Conservation (phyloP, 768 basidiomycete species). For the Leccinum truebloodii region DNA sequence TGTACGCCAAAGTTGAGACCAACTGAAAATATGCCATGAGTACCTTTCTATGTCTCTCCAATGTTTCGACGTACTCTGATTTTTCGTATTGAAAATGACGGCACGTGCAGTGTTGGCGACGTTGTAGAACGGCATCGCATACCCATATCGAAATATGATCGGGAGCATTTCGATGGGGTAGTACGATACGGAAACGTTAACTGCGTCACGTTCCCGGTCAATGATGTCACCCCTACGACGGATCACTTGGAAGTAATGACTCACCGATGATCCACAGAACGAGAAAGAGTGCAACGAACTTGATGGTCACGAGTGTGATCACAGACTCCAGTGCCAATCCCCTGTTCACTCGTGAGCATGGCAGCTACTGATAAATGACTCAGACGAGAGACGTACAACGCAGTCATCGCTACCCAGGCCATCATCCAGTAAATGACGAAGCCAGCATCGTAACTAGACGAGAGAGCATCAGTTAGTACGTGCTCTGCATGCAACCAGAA, state of each 20-base stretch:
- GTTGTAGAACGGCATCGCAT: conserved; percentile 73
- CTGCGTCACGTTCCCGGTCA: conserved; percentile 28
- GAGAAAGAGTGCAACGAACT: conserved; percentile 61
- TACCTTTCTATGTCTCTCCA: not conserved
- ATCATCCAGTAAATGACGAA: conserved; percentile 72
- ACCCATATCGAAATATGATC: conserved; percentile 62
- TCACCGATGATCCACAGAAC: conserved; percentile 65
- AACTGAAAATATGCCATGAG: conserved; percentile 37
- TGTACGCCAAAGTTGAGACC: conserved; percentile 64
- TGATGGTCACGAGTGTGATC: conserved; percentile 53
- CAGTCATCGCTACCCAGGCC: conserved; percentile 56
- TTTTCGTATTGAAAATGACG: conserved; percentile 66
- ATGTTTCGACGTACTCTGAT: conserved; percentile 44
- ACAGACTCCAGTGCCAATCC: conserved; percentile 64
- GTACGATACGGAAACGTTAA: conserved; percentile 56
- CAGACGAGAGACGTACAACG: conserved; percentile 46
- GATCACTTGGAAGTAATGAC: not conserved
- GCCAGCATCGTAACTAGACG: conserved; percentile 47
- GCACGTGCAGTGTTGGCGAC: conserved; percentile 59
- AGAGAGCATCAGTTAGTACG: not conserved
- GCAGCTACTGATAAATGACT: not conserved
- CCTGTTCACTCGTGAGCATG: conserved; percentile 33
- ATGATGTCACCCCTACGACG: not conserved
- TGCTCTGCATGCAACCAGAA: not conserved
- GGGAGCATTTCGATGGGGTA: conserved; percentile 64